Percentiles rank a stretch among this genome's conserved stretches.
phyloP scores from a whole-genome alignment of 129 eudicot genomes.

The carrot (Daucus carota) region DH1_v3.0 NC_030385.2:36624501-36625000 shows the following conservation, averaged over 20 bases:
- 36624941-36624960: background rate
- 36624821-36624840: background rate
- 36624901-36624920: background rate
- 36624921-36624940: background rate
- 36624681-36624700: background rate
- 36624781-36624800: background rate
- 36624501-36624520: conserved; percentile 8
- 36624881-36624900: background rate
- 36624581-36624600: background rate
- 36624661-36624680: background rate
- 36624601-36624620: background rate
- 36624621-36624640: background rate
- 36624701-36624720: background rate
- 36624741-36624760: background rate
- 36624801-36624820: background rate
- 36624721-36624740: background rate
- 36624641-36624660: background rate
- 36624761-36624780: background rate
- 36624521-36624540: conserved; percentile 6
- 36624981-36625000: background rate
- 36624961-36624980: background rate
- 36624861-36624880: background rate
- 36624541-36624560: conserved; percentile 1
- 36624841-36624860: background rate
- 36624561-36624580: background rate